phyloP scores from a whole-genome alignment of 805 yeast genomes.

The Teunomyces panamensis region DNA sequence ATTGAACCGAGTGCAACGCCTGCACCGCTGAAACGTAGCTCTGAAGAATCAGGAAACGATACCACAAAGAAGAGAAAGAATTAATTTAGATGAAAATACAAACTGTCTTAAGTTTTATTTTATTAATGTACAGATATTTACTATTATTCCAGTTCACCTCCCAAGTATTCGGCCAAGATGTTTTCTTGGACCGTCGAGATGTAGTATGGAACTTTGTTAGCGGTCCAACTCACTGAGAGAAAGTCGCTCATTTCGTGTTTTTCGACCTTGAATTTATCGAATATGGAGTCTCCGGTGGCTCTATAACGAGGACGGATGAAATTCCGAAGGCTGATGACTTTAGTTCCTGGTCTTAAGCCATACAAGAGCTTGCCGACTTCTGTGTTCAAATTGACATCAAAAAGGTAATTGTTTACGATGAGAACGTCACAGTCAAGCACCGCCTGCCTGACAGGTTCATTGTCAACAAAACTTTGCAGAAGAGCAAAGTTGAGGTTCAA shows the following conservation, averaged over 20 bases:
- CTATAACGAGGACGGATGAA: constrained; percentile 75
- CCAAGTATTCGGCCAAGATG: constrained; percentile 33
- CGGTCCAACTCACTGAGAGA: constrained; percentile 87
- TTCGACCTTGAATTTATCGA: constrained; percentile 64
- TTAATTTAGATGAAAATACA: neutral
- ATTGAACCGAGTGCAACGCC: constrained; percentile 26
- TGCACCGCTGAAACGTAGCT: neutral
- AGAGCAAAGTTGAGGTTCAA: constrained; percentile 59
- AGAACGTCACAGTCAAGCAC: constrained; percentile 67
- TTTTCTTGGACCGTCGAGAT: constrained; percentile 61
- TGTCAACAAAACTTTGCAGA: constrained; percentile 69
- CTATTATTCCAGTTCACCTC: constrained; percentile 1
- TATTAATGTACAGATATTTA: neutral
- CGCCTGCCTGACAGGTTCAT: constrained; percentile 50
- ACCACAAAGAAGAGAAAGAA: constrained; percentile 3
- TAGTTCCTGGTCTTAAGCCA: constrained; percentile 68
- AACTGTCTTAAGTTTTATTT: neutral
- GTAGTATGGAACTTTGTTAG: constrained; percentile 75
- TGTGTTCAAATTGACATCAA: constrained; percentile 70
- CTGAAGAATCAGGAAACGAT: neutral
- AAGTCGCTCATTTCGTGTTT: constrained; percentile 58
- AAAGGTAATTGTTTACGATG: constrained; percentile 78
- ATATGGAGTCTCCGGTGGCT: constrained; percentile 54
- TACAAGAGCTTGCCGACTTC: constrained; percentile 63
- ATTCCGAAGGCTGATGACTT: constrained; percentile 74